Conservation (phyloP, 2,329 filamentous ascomycete species). For the Seiridium cupressi region DNA sequence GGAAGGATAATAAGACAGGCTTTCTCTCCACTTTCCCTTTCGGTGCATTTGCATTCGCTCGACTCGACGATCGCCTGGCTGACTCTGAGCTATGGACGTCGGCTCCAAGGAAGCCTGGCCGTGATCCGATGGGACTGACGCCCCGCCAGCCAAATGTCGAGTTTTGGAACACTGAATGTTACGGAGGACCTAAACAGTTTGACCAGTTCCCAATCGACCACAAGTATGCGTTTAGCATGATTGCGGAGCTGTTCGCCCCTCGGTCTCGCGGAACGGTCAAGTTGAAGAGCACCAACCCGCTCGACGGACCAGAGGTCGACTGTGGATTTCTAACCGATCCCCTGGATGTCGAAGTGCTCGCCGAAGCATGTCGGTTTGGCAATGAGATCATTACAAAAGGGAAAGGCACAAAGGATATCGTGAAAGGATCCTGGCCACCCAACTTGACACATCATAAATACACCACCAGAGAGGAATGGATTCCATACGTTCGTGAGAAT, state of each 20-base stretch:
- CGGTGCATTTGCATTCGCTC: constrained; percentile 59
- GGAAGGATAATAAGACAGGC: constrained; percentile 57
- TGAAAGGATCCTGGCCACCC: constrained; percentile 59
- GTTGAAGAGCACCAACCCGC: constrained; percentile 45
- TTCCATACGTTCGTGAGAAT: constrained; percentile 53
- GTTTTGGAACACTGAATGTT: constrained; percentile 62
- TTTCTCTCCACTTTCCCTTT: constrained; percentile 62
- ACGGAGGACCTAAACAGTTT: constrained; percentile 59
- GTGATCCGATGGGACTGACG: constrained; percentile 63
- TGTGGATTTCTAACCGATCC: constrained; percentile 58
- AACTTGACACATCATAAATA: constrained; percentile 49
- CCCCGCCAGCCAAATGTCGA: constrained; percentile 58
- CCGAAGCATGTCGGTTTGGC: constrained; percentile 55
- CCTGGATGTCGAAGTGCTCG: constrained; percentile 57
- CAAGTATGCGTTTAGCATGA: constrained; percentile 56
- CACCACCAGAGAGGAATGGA: constrained; percentile 56
- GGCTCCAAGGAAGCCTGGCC: constrained; percentile 44
- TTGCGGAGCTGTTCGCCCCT: constrained; percentile 57
- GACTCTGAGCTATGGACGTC: constrained; percentile 53
- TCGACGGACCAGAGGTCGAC: constrained; percentile 54
- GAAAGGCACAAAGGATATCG: constrained; percentile 53
- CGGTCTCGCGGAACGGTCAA: constrained; percentile 54
- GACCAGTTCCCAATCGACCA: constrained; percentile 49
- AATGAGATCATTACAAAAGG: constrained; percentile 61
- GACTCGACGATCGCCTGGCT: constrained; percentile 58